Evolutionary conservation across 768 basidiomycete genomes (phyloP), one percentile per base, ranked within the genome.

Genomic region (Cyclocybe aegerita): DNA sequence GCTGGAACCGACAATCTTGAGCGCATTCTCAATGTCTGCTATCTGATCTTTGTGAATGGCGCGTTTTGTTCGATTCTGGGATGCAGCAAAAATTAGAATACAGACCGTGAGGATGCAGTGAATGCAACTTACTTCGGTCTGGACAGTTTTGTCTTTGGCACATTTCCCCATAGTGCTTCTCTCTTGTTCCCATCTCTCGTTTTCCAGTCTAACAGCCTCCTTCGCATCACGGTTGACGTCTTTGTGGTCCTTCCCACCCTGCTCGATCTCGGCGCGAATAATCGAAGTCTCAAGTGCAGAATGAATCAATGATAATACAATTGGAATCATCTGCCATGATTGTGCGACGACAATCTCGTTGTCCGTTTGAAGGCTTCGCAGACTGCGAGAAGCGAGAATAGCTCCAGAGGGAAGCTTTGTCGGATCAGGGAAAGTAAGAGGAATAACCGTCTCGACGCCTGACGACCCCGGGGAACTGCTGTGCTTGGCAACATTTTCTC

Each of bases 321-420:
- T 74, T 11, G 89, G 88, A 10, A 92, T 70, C 58, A 92, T 73
- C 57, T 90, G 90, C 4, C 75, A 75, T 0, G 86, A 59, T 75
- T 75, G 53, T 52, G 68, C 49, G 64, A 70, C 49, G 14, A 61
- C 58, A 15, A 58, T 49, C 17, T 58, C 53, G 34, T 64, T 64
- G 9, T 63, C 61, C 11, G 68, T 63, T 34, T 69, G 70, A 4
- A 66, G 70, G 39, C 73, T 78, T 40, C 86, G 82, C 15, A 80
- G 79, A 38, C 83, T 81, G 14, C 82, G 82, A 41, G 67, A 72
- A 33, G 75, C 72, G 12, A 70, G 56, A 4, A 64, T 61, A 8
- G 68, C 55, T 7, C 70, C 58, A 11, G 84, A 78, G 12, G 80
- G 76, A n/a, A 82, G 80, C 0, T 23, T 23, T 23, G 76, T 62